Base-by-base conservation (phyloP, 192 early-diverging fungal species). In the Globomyces pollinis-pini region DNA sequence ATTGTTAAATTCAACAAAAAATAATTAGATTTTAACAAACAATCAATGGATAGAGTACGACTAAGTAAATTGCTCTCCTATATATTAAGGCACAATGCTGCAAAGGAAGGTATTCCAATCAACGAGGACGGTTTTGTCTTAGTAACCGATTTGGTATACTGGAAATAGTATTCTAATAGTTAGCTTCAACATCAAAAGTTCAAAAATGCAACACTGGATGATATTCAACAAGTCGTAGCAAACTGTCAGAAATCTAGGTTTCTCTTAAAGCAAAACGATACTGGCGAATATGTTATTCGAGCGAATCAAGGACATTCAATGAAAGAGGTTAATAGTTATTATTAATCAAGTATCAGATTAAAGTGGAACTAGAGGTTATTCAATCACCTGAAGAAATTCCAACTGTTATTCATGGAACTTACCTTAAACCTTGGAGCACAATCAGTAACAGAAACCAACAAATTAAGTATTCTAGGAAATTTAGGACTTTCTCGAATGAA, bases 251-350 rank as follows among this genome's bases (percentile, higher is more conserved):
- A 43, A 18, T 16, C 6, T 6, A 7, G 42, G 18, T 43, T 16
- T 16, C 4, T n/a, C 8, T 18, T 43, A 3, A 5, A 76, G 38
- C 69, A 70, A 16, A 45, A 36, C 0, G 60, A 18, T 12, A n/a
- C n/a, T n/a, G n/a, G n/a, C n/a, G 59, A 32, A 1, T 88, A 81
- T 79, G 75, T 60, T 49, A 90, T 96, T 41, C 71, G 88, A 29
- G 91, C 91, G 0, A 89, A 88, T 41, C 94, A 96, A 66, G 94
- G 94, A 4, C 94, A 96, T 63, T 68, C 71, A 11, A 30, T 72
- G 2, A 16, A 76, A n/a, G n/a, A n/a, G n/a, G n/a, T n/a, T n/a
- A n/a, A n/a, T n/a, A n/a, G n/a, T n/a, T n/a, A n/a, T n/a, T n/a
- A n/a, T n/a, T n/a, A n/a, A n/a, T n/a, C n/a, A n/a, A n/a, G n/a